Evolutionary conservation across 208 protist genomes (phyloP).

Genomic region (Trypanosoma lewisi): DNA sequence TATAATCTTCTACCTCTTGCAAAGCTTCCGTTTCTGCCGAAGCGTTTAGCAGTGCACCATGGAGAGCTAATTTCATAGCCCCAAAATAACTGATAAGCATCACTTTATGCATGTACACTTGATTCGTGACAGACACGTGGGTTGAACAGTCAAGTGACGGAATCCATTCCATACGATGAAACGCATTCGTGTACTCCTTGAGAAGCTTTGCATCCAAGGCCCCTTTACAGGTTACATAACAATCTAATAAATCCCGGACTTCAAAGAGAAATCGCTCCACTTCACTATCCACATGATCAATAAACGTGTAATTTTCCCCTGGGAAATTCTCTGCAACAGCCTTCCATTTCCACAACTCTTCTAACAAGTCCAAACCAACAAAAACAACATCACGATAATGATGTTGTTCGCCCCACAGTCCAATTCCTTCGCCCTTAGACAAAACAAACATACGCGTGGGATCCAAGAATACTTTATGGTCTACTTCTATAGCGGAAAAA

Average conservation of each 20-base stretch:
- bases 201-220: conserved; percentile 42
- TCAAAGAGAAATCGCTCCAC: conserved; percentile 59
- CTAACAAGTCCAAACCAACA: conserved; percentile 69
- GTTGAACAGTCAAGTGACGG: conserved; percentile 70
- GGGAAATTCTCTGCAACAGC: conserved; percentile 40
- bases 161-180: conserved; percentile 70
- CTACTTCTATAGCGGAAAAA: conserved; percentile 46
- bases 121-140: conserved; percentile 74
- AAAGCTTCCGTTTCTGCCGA: conserved; percentile 48
- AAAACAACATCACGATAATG: conserved; percentile 81
- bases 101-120: conserved; percentile 80
- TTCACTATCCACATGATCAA: conserved; percentile 65
- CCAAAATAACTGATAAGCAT: conserved; percentile 79
- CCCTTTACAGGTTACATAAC: conserved; percentile 59
- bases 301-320: conserved; percentile 61
- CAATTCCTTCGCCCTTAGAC: conserved; percentile 63
- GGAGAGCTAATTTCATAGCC: conserved; percentile 64
- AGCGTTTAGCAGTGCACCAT: conserved; percentile 42
- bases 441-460: conserved; percentile 66
- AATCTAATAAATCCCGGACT: conserved; percentile 64
- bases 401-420: conserved; percentile 38
- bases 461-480: conserved; percentile 43
- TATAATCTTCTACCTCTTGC: conserved; percentile 57
- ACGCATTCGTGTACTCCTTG: conserved; percentile 34
- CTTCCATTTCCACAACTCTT: conserved; percentile 85